These are phyloP conservation scores for Suillus alpinus DNA, from an alignment of 768 basidiomycete species.

Conservation along the genomic window DNA sequence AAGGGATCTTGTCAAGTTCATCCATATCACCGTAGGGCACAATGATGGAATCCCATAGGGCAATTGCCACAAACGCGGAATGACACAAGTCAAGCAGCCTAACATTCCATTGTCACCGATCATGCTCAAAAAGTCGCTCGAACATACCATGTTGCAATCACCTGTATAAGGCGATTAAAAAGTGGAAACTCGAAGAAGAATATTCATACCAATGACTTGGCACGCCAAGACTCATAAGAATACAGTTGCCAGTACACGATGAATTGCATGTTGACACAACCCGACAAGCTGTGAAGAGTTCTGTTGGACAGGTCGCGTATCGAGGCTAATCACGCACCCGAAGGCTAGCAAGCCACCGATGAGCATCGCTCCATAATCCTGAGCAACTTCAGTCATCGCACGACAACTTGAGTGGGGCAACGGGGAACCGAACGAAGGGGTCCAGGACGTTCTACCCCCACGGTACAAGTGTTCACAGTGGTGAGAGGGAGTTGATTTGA, in stretches of 20 bases:
- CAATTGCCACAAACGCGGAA: conserved; percentile 17
- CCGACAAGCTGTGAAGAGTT: conserved; percentile 17
- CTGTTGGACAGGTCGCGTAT: not conserved
- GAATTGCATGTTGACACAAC: conserved; percentile 25
- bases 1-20: conserved; percentile 15
- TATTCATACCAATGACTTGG: conserved; percentile 16
- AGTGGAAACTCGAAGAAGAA: not conserved
- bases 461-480: not conserved
- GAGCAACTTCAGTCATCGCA: conserved; percentile 4
- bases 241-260: conserved; percentile 19
- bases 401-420: not conserved
- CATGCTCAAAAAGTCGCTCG: not conserved
- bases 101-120: not conserved
- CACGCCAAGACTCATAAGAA: conserved; percentile 14
- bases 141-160: conserved; percentile 18
- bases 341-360: conserved; percentile 22
- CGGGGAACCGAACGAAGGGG: not conserved
- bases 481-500: not conserved
- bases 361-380: conserved; percentile 18
- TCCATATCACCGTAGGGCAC: conserved; percentile 12
- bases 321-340: conserved; percentile 4
- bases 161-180: conserved; percentile 8
- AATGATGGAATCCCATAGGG: conserved; percentile 24
- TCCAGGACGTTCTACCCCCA: not conserved
- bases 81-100: conserved; percentile 24